A percentile compares a stretch with the other conserved stretches of the same genome.
Evolutionary conservation across 805 yeast genomes (phyloP).

Genomic region (Candida glaebosa): DNA sequence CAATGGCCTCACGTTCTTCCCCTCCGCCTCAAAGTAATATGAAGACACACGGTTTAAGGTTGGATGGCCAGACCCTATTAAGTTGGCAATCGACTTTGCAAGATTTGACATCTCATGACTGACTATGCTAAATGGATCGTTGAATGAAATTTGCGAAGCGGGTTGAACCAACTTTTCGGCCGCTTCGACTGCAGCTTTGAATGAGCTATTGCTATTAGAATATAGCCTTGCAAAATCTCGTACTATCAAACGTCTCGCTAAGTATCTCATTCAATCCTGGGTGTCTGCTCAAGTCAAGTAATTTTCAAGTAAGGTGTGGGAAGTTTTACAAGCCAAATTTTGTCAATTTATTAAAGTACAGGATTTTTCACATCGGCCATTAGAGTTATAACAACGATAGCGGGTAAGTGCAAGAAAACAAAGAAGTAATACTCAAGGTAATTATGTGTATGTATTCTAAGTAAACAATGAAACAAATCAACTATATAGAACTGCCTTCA

Average conservation of each 20-base stretch:
- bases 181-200: constrained; percentile 59
- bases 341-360: neutral
- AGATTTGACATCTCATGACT: constrained; percentile 88
- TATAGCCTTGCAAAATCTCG: constrained; percentile 1
- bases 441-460: too few species aligned
- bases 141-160: constrained; percentile 36
- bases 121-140: constrained; percentile 88
- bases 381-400: too few species aligned
- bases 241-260: neutral
- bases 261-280: neutral
- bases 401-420: too few species aligned
- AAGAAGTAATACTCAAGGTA: too few species aligned
- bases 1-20: constrained; percentile 91
- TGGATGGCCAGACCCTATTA: constrained; percentile 93
- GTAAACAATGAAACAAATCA: too few species aligned
- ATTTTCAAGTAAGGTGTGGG: too few species aligned
- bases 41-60: constrained; percentile 87
- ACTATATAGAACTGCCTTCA: too few species aligned
- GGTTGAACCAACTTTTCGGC: constrained; percentile 78
- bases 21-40: constrained; percentile 94
- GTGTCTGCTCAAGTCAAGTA: too few species aligned
- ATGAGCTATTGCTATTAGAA: constrained; percentile 14
- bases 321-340: neutral
- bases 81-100: constrained; percentile 79
- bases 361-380: neutral